phyloP scores from a whole-genome alignment of 768 basidiomycete species.

The Tremella fuciformis region DNA sequence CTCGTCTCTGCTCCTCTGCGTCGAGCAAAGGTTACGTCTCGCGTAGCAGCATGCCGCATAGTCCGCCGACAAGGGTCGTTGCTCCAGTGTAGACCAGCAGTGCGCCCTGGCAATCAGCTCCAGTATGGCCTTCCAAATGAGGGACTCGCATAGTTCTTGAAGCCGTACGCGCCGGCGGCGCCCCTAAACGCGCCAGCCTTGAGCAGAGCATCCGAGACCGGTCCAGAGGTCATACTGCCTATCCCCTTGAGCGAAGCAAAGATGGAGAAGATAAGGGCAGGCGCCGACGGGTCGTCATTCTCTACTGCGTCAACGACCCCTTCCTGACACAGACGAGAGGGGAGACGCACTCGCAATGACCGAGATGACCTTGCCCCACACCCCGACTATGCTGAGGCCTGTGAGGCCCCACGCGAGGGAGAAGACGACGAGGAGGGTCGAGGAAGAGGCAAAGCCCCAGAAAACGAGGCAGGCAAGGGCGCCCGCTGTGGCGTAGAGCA shows the following conservation, averaged over 20 bases:
- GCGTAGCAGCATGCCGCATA: too few species aligned
- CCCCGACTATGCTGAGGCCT: constrained; percentile 34
- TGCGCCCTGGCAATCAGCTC: constrained; percentile 18
- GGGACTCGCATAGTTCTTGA: constrained; percentile 40
- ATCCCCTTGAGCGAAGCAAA: constrained; percentile 41
- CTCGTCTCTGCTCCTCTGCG: too few species aligned
- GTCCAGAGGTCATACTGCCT: constrained; percentile 46
- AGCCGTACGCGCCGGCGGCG: constrained; percentile 41
- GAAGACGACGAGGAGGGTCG: constrained; percentile 32
- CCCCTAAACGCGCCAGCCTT: constrained; percentile 26
- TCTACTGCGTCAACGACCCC: background rate
- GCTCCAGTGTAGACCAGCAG: constrained; percentile 38
- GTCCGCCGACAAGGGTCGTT: constrained; percentile 30
- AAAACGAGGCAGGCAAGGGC: constrained; percentile 40
- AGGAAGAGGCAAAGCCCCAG: constrained; percentile 46
- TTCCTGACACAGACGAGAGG: background rate
- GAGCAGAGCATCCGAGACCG: constrained; percentile 40
- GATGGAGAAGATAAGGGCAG: constrained; percentile 32
- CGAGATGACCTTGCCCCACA: constrained; percentile 43
- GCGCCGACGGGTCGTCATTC: constrained; percentile 33
- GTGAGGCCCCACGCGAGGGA: constrained; percentile 35
- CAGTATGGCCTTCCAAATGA: background rate
- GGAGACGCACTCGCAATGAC: constrained; percentile 33
- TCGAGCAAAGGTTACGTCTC: too few species aligned
- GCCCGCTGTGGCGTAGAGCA: constrained; percentile 34